phyloP scores from a whole-genome alignment of 331 rosid genomes.

The Spiraea crenata region DNA sequence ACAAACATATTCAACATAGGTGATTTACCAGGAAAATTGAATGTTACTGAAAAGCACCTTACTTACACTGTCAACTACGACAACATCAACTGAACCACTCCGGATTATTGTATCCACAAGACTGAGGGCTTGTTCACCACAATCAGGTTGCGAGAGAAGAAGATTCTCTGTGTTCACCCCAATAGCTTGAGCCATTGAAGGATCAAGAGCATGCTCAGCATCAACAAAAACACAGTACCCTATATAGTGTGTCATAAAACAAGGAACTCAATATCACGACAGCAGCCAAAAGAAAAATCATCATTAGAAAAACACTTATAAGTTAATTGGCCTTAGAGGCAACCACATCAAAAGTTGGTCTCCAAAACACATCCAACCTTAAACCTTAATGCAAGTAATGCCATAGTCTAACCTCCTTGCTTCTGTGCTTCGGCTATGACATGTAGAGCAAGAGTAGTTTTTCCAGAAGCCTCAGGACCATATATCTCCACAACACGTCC shows the following conservation, averaged over 20 bases:
- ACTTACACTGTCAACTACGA: conserved; percentile 96
- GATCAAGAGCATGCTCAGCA: conserved; percentile 96
- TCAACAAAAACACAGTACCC: conserved; percentile 86
- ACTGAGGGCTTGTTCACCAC: conserved; percentile 90
- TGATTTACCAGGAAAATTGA: conserved; percentile 9
- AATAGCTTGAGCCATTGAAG: conserved; percentile 68
- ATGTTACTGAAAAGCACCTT: conserved; percentile 18
- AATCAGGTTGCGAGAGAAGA: conserved; percentile 91
- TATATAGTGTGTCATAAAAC: conserved; percentile 30
- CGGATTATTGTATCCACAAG: conserved; percentile 84
- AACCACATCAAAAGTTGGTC: not conserved
- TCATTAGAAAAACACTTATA: not conserved
- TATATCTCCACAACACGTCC: conserved; percentile 91
- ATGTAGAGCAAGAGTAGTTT: conserved; percentile 82
- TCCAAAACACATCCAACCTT: too few species aligned
- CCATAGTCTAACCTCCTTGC: conserved; percentile 58
- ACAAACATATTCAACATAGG: conserved; percentile 1
- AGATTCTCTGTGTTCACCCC: conserved; percentile 74
- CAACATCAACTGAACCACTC: conserved; percentile 90
- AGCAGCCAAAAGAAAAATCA: not conserved
- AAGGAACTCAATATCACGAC: conserved; percentile 14
- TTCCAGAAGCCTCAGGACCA: conserved; percentile 93
- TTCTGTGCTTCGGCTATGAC: conserved; percentile 91
- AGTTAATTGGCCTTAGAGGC: not conserved
- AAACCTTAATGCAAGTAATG: not conserved